Percentiles rank a stretch among this genome's conserved stretches.
These are phyloP conservation scores for Phytophthora constricta DNA, from an alignment of 352 stramenopile genomes.

Conservation along the genomic window DNA sequence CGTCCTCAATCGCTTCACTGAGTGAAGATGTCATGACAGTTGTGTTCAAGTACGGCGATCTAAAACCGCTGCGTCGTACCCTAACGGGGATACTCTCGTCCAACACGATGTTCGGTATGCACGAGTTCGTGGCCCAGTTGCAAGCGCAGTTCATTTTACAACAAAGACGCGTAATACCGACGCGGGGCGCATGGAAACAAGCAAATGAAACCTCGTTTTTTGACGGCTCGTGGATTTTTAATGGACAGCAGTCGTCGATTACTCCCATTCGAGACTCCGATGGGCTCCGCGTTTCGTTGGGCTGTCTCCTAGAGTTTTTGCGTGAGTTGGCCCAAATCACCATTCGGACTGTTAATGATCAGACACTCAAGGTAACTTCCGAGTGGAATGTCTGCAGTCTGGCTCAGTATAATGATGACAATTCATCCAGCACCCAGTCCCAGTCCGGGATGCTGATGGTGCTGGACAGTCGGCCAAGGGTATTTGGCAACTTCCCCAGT, in stretches of 20 bases:
- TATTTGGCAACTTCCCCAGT: slow-evolving; percentile 56
- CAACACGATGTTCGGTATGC: slow-evolving; percentile 45
- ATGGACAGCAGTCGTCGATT: slow-evolving; percentile 24
- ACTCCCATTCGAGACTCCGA: slow-evolving; percentile 17
- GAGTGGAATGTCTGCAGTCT: slow-evolving; percentile 29
- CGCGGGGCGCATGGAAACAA: background rate
- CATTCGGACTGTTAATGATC: slow-evolving; percentile 25
- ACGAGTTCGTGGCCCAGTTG: slow-evolving; percentile 45
- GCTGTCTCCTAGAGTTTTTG: slow-evolving; percentile 37
- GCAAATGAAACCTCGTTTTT: slow-evolving; percentile 19
- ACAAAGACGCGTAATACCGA: slow-evolving; percentile 5
- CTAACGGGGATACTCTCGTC: slow-evolving; percentile 37
- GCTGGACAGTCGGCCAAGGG: slow-evolving; percentile 45
- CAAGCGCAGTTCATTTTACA: slow-evolving; percentile 37
- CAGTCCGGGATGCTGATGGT: slow-evolving; percentile 41
- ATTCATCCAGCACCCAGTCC: background rate
- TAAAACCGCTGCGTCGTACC: slow-evolving; percentile 34
- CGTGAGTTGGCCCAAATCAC: slow-evolving; percentile 36
- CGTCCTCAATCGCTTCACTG: slow-evolving; percentile 30
- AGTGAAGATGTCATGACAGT: slow-evolving; percentile 43
- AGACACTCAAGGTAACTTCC: slow-evolving; percentile 29
- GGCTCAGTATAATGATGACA: background rate
- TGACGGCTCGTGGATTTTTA: slow-evolving; percentile 39
- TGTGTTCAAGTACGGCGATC: slow-evolving; percentile 43
- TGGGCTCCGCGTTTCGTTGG: slow-evolving; percentile 23